Conservation (phyloP, 768 basidiomycete species). For the Mycena rosella region DNA sequence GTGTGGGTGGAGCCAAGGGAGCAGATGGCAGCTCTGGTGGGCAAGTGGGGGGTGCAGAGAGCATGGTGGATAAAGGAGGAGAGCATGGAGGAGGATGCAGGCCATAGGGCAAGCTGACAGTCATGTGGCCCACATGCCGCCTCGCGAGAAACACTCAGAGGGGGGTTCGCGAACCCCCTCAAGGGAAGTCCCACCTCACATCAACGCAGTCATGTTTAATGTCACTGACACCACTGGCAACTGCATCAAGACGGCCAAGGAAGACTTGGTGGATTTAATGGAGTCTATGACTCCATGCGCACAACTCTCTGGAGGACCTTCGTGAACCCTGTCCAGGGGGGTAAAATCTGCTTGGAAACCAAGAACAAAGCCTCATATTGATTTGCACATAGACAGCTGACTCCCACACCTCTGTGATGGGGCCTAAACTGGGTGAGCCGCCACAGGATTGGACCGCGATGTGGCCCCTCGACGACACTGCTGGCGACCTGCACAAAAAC, state of each 20-base stretch:
- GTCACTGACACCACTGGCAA: constrained; percentile 12
- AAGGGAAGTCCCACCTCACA: constrained; percentile 30
- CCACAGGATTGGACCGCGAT: constrained; percentile 2
- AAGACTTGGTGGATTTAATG: neutral
- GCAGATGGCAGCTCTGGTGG: neutral
- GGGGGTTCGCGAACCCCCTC: constrained; percentile 29
- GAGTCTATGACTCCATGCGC: constrained; percentile 5
- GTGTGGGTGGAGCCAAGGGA: neutral
- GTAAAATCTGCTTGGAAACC: neutral
- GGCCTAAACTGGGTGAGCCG: constrained; percentile 14
- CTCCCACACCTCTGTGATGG: constrained; percentile 16
- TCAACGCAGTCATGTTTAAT: neutral
- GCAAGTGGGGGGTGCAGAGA: neutral
- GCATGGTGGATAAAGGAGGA: constrained; percentile 1
- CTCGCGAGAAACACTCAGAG: constrained; percentile 21
- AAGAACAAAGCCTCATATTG: constrained; percentile 7
- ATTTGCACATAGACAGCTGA: constrained; percentile 9
- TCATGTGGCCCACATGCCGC: constrained; percentile 14
- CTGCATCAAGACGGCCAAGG: neutral
- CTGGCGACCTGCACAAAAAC: neutral
- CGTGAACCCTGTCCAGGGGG: constrained; percentile 22
- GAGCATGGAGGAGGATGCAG: constrained; percentile 14
- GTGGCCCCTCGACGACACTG: constrained; percentile 17
- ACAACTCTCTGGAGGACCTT: constrained; percentile 14
- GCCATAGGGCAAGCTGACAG: neutral